phyloP scores from a whole-genome alignment of 169 alveolate genomes.

The Cryptosporidium tyzzeri region DNA sequence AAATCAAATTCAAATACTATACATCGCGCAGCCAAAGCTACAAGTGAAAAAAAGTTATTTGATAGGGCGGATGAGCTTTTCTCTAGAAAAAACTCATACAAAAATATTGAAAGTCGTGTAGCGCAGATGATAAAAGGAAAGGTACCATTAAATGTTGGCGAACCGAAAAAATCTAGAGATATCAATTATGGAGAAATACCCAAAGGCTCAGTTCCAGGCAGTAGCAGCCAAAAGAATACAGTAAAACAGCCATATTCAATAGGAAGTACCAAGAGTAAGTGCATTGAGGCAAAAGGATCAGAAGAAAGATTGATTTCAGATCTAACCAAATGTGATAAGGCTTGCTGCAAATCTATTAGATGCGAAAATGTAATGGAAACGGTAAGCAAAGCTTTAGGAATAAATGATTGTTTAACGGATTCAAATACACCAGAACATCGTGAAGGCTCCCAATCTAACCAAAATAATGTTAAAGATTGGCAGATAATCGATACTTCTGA shows the following conservation, averaged over 20 bases:
- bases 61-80: neutral
- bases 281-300: neutral
- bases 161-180: neutral
- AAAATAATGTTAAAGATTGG: too few species aligned
- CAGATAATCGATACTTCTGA: neutral
- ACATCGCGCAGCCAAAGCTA: neutral
- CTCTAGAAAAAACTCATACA: neutral
- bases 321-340: too few species aligned
- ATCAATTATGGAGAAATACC: neutral
- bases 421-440: neutral
- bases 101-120: slow-evolving; percentile 62
- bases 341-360: neutral
- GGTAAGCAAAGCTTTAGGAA: neutral
- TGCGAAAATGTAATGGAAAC: neutral
- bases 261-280: neutral
- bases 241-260: neutral
- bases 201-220: neutral
- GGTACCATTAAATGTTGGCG: neutral
- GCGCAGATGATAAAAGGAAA: slow-evolving; percentile 65
- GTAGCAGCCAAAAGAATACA: neutral
- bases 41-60: neutral
- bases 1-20: neutral
- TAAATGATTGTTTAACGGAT: neutral
- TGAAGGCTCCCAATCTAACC: neutral
- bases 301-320: neutral